These are phyloP conservation scores for Sesbania bispinosa DNA, from an alignment of 306 rosid species.

Conservation along the genomic window DNA sequence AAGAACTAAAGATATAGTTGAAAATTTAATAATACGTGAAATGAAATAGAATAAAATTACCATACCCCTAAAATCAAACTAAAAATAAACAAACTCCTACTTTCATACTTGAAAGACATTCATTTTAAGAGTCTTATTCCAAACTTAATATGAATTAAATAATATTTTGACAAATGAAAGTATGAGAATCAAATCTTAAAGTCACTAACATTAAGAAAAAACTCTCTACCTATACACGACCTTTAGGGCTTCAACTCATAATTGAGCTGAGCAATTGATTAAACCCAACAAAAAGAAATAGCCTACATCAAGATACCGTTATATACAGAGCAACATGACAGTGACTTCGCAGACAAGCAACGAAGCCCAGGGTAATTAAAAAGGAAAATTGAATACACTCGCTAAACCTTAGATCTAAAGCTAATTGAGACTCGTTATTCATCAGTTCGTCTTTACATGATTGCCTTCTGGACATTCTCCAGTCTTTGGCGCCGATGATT, in stretches of 20 bases:
- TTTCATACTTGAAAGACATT: no score
- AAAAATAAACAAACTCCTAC: no score
- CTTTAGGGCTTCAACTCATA: not conserved
- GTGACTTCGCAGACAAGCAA: not conserved
- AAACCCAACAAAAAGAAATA: not conserved
- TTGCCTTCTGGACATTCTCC: slow-evolving; percentile 28
- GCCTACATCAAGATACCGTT: not conserved
- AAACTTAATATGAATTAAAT: not conserved
- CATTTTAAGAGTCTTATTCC: no score
- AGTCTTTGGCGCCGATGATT: slow-evolving; percentile 33
- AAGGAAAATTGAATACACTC: no score
- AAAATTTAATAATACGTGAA: no score
- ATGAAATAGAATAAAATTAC: no score
- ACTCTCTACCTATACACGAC: not conserved
- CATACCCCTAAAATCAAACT: no score
- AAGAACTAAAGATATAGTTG: no score
- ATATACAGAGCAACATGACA: not conserved
- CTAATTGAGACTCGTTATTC: slow-evolving; percentile 20
- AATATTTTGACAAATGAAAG: not conserved
- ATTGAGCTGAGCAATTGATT: not conserved
- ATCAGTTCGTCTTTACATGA: slow-evolving; percentile 42
- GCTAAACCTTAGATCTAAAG: slow-evolving; percentile 26
- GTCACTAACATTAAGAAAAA: no score
- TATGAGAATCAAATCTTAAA: no score
- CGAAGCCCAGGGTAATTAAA: not conserved